Evolutionary conservation across 176 grass and related monocot genomes (phyloP).

Genomic region (Eleusine coracana): DNA sequence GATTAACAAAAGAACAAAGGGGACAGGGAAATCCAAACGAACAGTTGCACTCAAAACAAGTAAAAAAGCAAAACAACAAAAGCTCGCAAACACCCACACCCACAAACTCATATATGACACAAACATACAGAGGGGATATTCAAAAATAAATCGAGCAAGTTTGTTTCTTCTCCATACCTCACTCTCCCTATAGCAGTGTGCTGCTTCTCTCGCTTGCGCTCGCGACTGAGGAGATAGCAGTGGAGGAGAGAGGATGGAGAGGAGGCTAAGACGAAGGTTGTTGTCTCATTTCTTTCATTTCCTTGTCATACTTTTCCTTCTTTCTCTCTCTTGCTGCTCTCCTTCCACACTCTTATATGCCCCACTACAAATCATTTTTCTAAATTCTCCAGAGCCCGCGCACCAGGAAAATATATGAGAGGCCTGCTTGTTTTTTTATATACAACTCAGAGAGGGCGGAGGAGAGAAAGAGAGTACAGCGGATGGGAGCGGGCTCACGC

Average conservation of each 20-base stretch:
- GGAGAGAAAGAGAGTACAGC: neutral
- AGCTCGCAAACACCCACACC: conserved; percentile 69
- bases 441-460: conserved; percentile 36
- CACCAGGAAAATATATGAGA: conserved; percentile 45
- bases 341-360: conserved; percentile 49
- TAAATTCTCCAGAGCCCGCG: conserved; percentile 29
- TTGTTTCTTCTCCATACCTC: conserved; percentile 54
- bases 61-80: conserved; percentile 82
- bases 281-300: conserved; percentile 86
- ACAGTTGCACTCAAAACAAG: conserved; percentile 94
- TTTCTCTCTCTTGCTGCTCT: conserved; percentile 40
- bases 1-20: conserved; percentile 87
- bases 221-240: conserved; percentile 30
- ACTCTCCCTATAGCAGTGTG: conserved; percentile 29
- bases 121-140: conserved; percentile 50
- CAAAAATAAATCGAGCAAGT: conserved; percentile 42
- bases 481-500: conserved; percentile 37
- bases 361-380: conserved; percentile 46
- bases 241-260: conserved; percentile 50
- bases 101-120: conserved; percentile 53
- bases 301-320: conserved; percentile 84
- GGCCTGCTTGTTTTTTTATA: conserved; percentile 48
- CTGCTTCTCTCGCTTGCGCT: conserved; percentile 38
- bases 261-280: conserved; percentile 54
- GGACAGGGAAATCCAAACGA: conserved; percentile 89